Evolutionary conservation across 768 basidiomycete genomes (phyloP).

Genomic region (Lactifluus echinatus): DNA sequence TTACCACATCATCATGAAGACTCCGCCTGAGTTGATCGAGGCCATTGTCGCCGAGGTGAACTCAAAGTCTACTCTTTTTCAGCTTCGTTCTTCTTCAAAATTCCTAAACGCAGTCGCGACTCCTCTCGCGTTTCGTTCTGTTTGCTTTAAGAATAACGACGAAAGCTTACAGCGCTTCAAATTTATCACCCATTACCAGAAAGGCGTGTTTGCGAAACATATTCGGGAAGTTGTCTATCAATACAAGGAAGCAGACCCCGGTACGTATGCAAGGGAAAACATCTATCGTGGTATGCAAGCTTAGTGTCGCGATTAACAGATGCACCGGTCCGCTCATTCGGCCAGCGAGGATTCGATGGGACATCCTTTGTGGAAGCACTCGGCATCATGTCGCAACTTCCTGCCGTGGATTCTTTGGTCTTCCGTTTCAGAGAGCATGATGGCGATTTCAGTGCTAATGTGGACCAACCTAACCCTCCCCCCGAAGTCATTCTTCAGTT

Average conservation of each 20-base stretch:
- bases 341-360: background rate
- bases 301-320: background rate
- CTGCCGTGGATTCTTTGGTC: background rate
- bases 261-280: background rate
- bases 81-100: background rate
- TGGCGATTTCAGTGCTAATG: background rate
- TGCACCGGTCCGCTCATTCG: background rate
- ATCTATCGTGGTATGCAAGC: background rate
- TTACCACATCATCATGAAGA: slow-evolving; percentile 2
- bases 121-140: slow-evolving; percentile 3
- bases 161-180: background rate
- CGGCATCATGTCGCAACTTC: background rate
- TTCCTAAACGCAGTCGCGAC: background rate
- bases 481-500: slow-evolving; percentile 8
- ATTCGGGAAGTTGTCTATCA: slow-evolving; percentile 4
- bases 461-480: background rate
- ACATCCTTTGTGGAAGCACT: background rate
- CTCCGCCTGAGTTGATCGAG: background rate
- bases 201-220: background rate
- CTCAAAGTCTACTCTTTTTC: background rate
- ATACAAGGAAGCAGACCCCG: background rate
- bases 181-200: background rate
- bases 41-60: background rate
- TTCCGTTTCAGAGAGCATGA: background rate
- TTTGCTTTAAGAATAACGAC: background rate